Evolutionary conservation across 2,329 filamentous ascomycete genomes (phyloP).

Genomic region (Arthrocladium fulminans): DNA sequence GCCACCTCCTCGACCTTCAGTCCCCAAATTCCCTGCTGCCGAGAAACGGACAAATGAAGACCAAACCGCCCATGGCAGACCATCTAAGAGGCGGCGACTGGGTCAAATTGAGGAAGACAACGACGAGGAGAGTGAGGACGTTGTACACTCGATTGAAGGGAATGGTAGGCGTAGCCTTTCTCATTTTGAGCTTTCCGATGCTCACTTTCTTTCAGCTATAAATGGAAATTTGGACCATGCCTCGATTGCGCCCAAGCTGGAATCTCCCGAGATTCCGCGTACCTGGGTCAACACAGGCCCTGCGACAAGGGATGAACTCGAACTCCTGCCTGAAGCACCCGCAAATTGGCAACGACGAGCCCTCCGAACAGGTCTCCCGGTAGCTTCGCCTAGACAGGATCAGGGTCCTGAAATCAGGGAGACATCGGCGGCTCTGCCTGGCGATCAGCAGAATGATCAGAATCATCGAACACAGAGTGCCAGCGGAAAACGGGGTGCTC

Average conservation of each 20-base stretch:
- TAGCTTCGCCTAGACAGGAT: background rate
- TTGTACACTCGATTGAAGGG: constrained; percentile 17
- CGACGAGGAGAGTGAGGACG: constrained; percentile 14
- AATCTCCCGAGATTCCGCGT: constrained; percentile 16
- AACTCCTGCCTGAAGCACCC: constrained; percentile 14
- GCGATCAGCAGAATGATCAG: background rate
- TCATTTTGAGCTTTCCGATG: constrained; percentile 13
- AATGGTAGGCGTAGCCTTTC: constrained; percentile 7
- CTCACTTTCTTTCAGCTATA: constrained; percentile 6
- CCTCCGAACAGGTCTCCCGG: background rate
- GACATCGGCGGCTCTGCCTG: background rate
- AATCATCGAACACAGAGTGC: constrained; percentile 10
- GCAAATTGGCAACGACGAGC: constrained; percentile 2
- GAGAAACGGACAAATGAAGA: constrained; percentile 5
- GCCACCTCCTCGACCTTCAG: constrained; percentile 15
- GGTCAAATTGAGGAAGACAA: constrained; percentile 17
- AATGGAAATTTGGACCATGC: constrained; percentile 2
- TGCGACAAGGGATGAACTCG: constrained; percentile 16
- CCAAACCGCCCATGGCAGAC: constrained; percentile 4
- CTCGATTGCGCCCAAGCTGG: constrained; percentile 10
- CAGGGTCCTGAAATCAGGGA: background rate
- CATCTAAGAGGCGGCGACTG: constrained; percentile 11
- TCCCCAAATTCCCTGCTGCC: constrained; percentile 17
- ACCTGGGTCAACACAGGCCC: constrained; percentile 12
- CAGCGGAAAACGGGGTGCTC: background rate